These are phyloP conservation scores for Daldinia loculata DNA, from an alignment of 495 filamentous ascomycete genomes.

Conservation along the genomic window DNA sequence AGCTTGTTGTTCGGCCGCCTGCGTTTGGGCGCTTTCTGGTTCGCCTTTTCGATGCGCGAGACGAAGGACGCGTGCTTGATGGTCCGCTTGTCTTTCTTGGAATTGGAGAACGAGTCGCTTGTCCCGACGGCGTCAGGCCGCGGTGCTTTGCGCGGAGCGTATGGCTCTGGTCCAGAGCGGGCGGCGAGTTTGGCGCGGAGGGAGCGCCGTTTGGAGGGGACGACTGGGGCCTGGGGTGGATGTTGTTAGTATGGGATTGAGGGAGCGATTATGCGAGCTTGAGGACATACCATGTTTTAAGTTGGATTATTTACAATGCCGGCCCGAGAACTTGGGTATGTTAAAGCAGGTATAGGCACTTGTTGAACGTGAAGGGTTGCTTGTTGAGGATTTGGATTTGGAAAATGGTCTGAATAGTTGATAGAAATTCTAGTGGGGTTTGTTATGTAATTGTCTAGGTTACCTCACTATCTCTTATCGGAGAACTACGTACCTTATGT, in stretches of 20 bases:
- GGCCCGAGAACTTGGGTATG: neutral
- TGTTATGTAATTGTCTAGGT: neutral
- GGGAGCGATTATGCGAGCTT: neutral
- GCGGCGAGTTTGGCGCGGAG: slow-evolving; percentile 54
- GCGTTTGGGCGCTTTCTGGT: slow-evolving; percentile 59
- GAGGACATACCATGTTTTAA: slow-evolving; percentile 1
- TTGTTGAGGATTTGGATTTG: slow-evolving; percentile 21
- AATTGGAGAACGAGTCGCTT: slow-evolving; percentile 61
- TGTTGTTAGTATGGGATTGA: slow-evolving; percentile 29
- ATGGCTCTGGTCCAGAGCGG: slow-evolving; percentile 33
- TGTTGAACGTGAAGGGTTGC: slow-evolving; percentile 7
- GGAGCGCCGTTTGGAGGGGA: slow-evolving; percentile 56
- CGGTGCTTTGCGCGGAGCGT: slow-evolving; percentile 53
- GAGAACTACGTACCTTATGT: no score
- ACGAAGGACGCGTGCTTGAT: slow-evolving; percentile 82
- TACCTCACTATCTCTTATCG: neutral
- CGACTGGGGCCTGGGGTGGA: slow-evolving; percentile 50
- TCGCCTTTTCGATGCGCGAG: slow-evolving; percentile 73
- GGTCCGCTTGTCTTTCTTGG: slow-evolving; percentile 78
- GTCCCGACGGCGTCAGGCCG: slow-evolving; percentile 50
- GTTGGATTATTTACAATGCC: neutral
- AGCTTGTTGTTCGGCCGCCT: slow-evolving; percentile 79
- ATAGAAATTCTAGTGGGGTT: slow-evolving; percentile 25
- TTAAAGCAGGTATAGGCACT: neutral
- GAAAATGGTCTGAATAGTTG: slow-evolving; percentile 16